These are phyloP conservation scores for Aspergillus nanangensis DNA, from an alignment of 495 filamentous ascomycete species.

Conservation along the genomic window DNA sequence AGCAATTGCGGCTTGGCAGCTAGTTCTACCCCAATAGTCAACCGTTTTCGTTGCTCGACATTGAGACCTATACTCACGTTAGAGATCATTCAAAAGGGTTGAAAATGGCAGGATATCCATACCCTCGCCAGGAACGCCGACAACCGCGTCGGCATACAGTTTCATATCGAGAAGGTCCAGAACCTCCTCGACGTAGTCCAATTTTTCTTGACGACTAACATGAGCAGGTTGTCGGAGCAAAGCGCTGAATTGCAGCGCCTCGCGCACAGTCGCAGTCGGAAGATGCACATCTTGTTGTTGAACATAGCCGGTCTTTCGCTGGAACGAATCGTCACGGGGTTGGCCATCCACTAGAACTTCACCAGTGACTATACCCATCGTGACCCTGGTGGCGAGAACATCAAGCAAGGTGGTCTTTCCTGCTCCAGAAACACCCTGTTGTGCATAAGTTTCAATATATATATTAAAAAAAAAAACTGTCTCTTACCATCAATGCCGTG, in stretches of 20 bases:
- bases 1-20: slow-evolving; percentile 1
- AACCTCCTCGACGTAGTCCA: slow-evolving; percentile 85
- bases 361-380: slow-evolving; percentile 44
- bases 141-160: slow-evolving; percentile 17
- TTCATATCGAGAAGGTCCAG: slow-evolving; percentile 84
- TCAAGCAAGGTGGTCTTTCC: slow-evolving; percentile 54
- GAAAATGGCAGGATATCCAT: slow-evolving; percentile 67
- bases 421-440: slow-evolving; percentile 55
- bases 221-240: slow-evolving; percentile 74
- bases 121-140: slow-evolving; percentile 42
- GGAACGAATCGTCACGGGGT: slow-evolving; percentile 66
- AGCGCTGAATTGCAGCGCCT: slow-evolving; percentile 75
- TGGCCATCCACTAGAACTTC: slow-evolving; percentile 48
- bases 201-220: slow-evolving; percentile 66
- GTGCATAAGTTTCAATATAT: slow-evolving; percentile 54
- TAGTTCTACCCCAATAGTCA: background rate
- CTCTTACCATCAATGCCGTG: slow-evolving; percentile 26
- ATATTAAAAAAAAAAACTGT: slow-evolving; percentile 41
- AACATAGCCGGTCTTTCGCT: slow-evolving; percentile 86
- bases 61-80: too few species aligned
- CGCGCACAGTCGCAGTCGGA: slow-evolving; percentile 75
- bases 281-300: slow-evolving; percentile 91
- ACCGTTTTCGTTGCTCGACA: slow-evolving; percentile 1
- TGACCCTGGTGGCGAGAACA: slow-evolving; percentile 40
- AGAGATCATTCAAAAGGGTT: too few species aligned